These are phyloP conservation scores for Colletotrichum somersetense DNA, from an alignment of 2,329 filamentous ascomycete genomes.

Conservation along the genomic window DNA sequence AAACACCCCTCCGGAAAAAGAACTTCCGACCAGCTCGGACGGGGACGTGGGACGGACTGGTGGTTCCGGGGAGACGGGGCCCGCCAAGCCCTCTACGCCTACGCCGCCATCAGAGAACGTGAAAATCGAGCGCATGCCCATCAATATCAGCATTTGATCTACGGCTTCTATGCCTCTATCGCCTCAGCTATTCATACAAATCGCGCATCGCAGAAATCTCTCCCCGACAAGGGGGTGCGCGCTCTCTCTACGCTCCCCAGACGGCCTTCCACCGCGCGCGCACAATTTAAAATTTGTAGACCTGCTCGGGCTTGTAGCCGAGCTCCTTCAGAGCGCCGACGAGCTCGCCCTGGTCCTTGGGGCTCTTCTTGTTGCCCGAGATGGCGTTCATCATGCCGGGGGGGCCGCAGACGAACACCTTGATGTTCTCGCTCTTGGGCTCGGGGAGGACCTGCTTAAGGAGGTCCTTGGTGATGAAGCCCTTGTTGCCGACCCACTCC, in stretches of 20 bases:
- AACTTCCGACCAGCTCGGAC: not conserved
- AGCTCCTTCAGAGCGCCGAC: conserved; percentile 84
- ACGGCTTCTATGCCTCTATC: conserved; percentile 38
- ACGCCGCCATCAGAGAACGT: not conserved
- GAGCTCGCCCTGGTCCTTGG: conserved; percentile 94
- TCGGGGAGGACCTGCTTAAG: conserved; percentile 95
- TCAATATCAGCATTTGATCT: not conserved
- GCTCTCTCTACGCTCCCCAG: not conserved
- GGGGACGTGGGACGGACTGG: not conserved
- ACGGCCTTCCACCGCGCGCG: not conserved
- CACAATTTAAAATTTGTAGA: conserved; percentile 85
- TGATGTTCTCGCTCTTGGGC: conserved; percentile 91
- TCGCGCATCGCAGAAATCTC: too few relatives aligned
- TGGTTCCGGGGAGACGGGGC: not conserved
- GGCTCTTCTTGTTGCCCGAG: conserved; percentile 89
- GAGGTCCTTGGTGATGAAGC: conserved; percentile 89
- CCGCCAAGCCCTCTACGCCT: not conserved
- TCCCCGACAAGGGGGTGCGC: too few relatives aligned
- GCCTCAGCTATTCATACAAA: conserved; percentile 38
- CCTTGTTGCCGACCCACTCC: conserved; percentile 81
- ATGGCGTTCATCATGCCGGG: conserved; percentile 94
- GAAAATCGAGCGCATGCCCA: not conserved
- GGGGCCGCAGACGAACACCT: conserved; percentile 96
- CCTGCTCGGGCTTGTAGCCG: conserved; percentile 78
- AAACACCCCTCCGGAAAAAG: rapidly evolving